Conservation (phyloP, 1,284 basidiomycete genomes). For the Coniferiporia sulphurascens region DNA sequence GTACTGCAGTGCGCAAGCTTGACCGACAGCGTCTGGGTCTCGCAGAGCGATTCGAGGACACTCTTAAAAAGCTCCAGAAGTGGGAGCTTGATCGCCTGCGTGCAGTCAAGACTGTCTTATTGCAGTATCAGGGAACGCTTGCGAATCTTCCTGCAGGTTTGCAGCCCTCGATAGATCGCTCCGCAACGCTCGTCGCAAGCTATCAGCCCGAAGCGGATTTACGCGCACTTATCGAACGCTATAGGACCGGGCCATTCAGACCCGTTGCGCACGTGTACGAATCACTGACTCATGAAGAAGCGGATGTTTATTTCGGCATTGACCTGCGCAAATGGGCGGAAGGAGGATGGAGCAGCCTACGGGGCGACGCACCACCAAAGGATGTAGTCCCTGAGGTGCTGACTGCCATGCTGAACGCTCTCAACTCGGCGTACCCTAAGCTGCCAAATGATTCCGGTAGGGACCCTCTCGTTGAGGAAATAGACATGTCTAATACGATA, state of each 20-base stretch:
- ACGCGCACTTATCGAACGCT: slow-evolving; percentile 79
- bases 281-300: slow-evolving; percentile 71
- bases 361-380: slow-evolving; percentile 50
- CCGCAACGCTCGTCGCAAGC: slow-evolving; percentile 69
- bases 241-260: slow-evolving; percentile 86
- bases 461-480: slow-evolving; percentile 24
- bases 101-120: slow-evolving; percentile 79
- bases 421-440: slow-evolving; percentile 62
- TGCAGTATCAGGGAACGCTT: slow-evolving; percentile 79
- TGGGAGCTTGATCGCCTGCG: slow-evolving; percentile 83
- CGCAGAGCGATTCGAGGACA: slow-evolving; percentile 82
- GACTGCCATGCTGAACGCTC: slow-evolving; percentile 57
- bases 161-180: slow-evolving; percentile 61
- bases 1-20: slow-evolving; percentile 67
- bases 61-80: slow-evolving; percentile 70
- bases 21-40: slow-evolving; percentile 77
- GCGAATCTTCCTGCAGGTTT: slow-evolving; percentile 64
- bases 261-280: slow-evolving; percentile 83
- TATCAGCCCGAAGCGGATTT: slow-evolving; percentile 85
- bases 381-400: slow-evolving; percentile 72
- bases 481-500: not conserved
- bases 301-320: slow-evolving; percentile 84
- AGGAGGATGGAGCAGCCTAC: slow-evolving; percentile 55
- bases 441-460: slow-evolving; percentile 61
- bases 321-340: slow-evolving; percentile 86